Evolutionary conservation across 257 asterid species (phyloP).

Genomic region (Solanum pimpinellifolium): DNA sequence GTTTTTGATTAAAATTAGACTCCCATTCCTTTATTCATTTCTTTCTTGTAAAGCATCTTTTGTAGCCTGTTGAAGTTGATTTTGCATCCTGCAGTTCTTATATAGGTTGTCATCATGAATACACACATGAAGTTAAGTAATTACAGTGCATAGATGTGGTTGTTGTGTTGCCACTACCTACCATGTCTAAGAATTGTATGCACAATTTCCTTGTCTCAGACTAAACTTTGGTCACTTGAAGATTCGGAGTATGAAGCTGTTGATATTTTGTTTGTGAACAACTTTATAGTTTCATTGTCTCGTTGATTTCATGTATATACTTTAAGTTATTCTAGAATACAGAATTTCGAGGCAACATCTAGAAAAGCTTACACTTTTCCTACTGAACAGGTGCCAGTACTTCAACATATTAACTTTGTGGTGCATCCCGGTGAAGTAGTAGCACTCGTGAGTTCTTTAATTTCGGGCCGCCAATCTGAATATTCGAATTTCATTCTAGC

Average conservation of each 20-base stretch:
- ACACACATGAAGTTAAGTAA: neutral
- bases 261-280: neutral
- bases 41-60: neutral
- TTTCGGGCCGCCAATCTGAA: neutral
- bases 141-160: neutral
- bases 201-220: neutral
- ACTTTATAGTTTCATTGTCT: neutral
- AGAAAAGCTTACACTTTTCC: neutral
- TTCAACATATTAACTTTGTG: slow-evolving; percentile 48
- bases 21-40: neutral
- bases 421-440: slow-evolving; percentile 85
- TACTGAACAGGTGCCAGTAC: slow-evolving; percentile 57
- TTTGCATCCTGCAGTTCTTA: neutral
- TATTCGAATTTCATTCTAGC: neutral
- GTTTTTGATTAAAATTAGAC: neutral
- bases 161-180: neutral
- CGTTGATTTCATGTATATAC: neutral
- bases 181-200: neutral
- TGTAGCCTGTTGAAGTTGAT: neutral
- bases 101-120: neutral
- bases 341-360: neutral
- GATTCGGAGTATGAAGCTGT: neutral
- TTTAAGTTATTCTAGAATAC: neutral
- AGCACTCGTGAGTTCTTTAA: slow-evolving; percentile 62
- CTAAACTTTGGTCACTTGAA: neutral